Conservation (phyloP, 345 rosid genomes). For the Eucalyptus pauciflora region DNA sequence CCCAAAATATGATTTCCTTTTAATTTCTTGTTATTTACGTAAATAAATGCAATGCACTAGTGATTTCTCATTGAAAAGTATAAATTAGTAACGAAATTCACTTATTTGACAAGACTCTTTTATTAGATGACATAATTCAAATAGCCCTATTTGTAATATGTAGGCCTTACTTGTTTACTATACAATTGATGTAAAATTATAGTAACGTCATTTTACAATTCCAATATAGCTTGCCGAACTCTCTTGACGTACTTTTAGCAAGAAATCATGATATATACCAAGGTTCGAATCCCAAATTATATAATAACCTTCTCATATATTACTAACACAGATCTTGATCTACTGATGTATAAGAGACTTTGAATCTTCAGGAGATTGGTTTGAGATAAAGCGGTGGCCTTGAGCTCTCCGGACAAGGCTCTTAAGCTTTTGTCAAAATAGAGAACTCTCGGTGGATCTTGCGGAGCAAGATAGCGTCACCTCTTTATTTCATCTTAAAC, state of each 20-base stretch:
- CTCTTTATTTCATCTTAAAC: neutral
- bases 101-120: neutral
- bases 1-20: accelerated
- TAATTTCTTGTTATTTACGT: accelerated
- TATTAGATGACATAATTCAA: neutral
- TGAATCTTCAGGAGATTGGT: neutral
- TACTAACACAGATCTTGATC: neutral
- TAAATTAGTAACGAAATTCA: neutral
- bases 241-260: neutral
- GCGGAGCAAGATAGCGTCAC: neutral
- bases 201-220: neutral
- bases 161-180: accelerated
- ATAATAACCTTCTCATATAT: neutral
- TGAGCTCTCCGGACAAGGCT: neutral
- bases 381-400: neutral
- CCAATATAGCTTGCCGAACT: too few species aligned
- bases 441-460: neutral
- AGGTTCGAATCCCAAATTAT: neutral
- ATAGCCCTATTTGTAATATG: neutral
- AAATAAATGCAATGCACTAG: neutral
- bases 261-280: accelerated
- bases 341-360: neutral
- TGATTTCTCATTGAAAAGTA: neutral
- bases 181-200: neutral
- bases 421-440: neutral